Evolutionary conservation across 2,329 filamentous ascomycete genomes (phyloP).

Genomic region (Daldinia sp.): DNA sequence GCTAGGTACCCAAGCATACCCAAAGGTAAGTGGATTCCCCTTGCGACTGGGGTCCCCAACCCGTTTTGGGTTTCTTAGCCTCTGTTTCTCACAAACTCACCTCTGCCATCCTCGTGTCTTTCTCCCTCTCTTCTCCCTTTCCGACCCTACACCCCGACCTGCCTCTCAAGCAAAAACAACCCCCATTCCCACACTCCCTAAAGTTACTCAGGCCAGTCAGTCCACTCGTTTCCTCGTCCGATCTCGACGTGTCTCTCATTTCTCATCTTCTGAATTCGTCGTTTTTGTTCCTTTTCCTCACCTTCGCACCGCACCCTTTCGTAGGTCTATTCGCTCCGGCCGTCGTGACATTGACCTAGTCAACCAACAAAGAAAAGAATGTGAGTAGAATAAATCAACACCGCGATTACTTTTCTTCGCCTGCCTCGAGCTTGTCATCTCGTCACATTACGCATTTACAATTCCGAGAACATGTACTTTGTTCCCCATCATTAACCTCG

Average conservation of each 20-base stretch:
- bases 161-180: slow-evolving; percentile 45
- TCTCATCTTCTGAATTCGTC: slow-evolving; percentile 41
- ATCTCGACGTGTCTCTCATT: slow-evolving; percentile 46
- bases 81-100: slow-evolving; percentile 38
- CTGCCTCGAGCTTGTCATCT: slow-evolving; percentile 8
- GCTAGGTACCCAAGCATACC: neutral
- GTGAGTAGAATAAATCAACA: slow-evolving; percentile 23
- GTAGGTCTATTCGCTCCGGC: slow-evolving; percentile 33
- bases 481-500: neutral
- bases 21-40: slow-evolving; percentile 18
- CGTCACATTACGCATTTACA: slow-evolving; percentile 14
- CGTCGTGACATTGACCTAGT: slow-evolving; percentile 32
- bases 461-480: slow-evolving; percentile 4
- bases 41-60: slow-evolving; percentile 15
- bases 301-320: slow-evolving; percentile 24
- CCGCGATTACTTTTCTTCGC: slow-evolving; percentile 19
- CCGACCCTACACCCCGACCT: slow-evolving; percentile 36
- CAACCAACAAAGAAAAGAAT: slow-evolving; percentile 27
- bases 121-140: slow-evolving; percentile 33
- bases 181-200: slow-evolving; percentile 46
- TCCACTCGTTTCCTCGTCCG: slow-evolving; percentile 48
- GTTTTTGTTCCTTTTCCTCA: slow-evolving; percentile 31
- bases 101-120: slow-evolving; percentile 34
- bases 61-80: slow-evolving; percentile 16
- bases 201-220: slow-evolving; percentile 44